Percentiles rank a stretch among this genome's conserved stretches.
These are phyloP conservation scores for Pleurotus djamor DNA, from an alignment of 768 basidiomycete genomes.

Conservation along the genomic window DNA sequence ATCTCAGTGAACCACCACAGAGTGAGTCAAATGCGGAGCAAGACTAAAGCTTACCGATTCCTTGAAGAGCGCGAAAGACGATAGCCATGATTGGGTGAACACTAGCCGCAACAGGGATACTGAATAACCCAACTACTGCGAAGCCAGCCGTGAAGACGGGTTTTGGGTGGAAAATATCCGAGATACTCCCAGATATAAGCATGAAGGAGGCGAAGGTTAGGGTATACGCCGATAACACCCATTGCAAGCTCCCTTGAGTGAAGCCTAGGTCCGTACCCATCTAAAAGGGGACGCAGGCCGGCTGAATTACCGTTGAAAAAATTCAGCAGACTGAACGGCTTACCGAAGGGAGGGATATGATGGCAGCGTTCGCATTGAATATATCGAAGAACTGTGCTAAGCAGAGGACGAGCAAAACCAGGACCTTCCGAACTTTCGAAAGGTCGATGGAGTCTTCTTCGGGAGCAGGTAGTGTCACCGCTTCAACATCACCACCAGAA, in stretches of 20 bases:
- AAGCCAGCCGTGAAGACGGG: constrained; percentile 16
- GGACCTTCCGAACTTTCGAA: not conserved
- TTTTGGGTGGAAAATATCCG: constrained; percentile 17
- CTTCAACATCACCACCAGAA: not conserved
- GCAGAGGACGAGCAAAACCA: not conserved
- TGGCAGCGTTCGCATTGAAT: not conserved
- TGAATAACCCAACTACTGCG: constrained; percentile 8
- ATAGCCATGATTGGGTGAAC: constrained; percentile 9
- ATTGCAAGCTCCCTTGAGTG: not conserved
- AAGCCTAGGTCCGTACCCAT: not conserved
- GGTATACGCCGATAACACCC: not conserved
- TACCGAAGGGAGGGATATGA: constrained; percentile 2
- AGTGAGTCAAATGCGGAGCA: too few relatives aligned
- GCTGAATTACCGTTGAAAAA: not conserved
- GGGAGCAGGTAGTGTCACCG: not conserved
- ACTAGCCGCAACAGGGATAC: constrained; percentile 5
- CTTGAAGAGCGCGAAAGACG: constrained; percentile 12
- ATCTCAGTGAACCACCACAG: too few relatives aligned
- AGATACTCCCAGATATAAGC: not conserved
- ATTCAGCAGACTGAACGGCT: not conserved
- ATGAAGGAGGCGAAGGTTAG: not conserved
- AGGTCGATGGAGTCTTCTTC: not conserved
- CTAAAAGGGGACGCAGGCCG: not conserved
- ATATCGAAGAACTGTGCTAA: constrained; percentile 4
- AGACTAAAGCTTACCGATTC: constrained; percentile 6